phyloP scores from a whole-genome alignment of 2,329 filamentous ascomycete species.

The Mycogone perniciosa region DNA sequence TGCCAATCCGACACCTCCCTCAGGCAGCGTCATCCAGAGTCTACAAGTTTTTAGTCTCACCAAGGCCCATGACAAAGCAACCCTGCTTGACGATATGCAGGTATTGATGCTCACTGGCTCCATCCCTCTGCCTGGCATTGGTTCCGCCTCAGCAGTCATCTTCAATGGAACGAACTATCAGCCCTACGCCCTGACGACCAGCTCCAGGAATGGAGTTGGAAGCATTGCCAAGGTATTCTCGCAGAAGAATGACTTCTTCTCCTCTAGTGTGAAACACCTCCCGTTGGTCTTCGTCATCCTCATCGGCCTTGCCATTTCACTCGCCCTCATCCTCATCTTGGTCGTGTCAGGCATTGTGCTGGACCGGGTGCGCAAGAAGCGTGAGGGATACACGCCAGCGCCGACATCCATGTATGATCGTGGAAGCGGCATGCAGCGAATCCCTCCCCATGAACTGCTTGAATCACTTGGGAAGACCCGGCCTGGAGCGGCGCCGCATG shows the following conservation, averaged over 20 bases:
- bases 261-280: slow-evolving; percentile 45
- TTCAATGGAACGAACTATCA: slow-evolving; percentile 76
- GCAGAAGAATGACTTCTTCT: slow-evolving; percentile 72
- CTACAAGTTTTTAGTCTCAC: slow-evolving; percentile 75
- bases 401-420: slow-evolving; percentile 60
- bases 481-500: slow-evolving; percentile 41
- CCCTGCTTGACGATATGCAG: slow-evolving; percentile 60
- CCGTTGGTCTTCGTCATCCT: slow-evolving; percentile 73
- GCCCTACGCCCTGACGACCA: slow-evolving; percentile 76
- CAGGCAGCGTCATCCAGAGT: slow-evolving; percentile 64
- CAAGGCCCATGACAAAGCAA: slow-evolving; percentile 56
- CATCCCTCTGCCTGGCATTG: slow-evolving; percentile 67
- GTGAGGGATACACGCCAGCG: slow-evolving; percentile 75
- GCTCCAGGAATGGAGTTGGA: slow-evolving; percentile 56
- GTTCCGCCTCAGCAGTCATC: slow-evolving; percentile 76
- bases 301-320: slow-evolving; percentile 71
- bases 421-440: slow-evolving; percentile 50
- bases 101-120: slow-evolving; percentile 79
- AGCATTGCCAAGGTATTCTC: slow-evolving; percentile 80
- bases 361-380: slow-evolving; percentile 68
- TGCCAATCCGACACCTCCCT: slow-evolving; percentile 56
- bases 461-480: slow-evolving; percentile 45
- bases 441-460: slow-evolving; percentile 56
- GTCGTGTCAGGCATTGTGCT: slow-evolving; percentile 69
- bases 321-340: slow-evolving; percentile 70